Conservation (phyloP, 805 yeast genomes). For the Tetrapisispora pingtungensis region DNA sequence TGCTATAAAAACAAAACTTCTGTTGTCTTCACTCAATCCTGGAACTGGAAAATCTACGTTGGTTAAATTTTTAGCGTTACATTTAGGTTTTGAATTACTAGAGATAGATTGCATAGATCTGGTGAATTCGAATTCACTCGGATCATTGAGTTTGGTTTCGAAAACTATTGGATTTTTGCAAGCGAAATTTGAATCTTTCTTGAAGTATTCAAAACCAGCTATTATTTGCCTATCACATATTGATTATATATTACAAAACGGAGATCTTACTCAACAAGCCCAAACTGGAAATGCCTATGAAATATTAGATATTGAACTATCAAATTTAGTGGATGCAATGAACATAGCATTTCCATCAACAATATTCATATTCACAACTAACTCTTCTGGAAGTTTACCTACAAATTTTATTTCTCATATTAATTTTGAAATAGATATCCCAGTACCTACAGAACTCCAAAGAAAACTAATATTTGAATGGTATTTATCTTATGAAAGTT, state of each 20-base stretch:
- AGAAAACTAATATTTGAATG: conserved; percentile 52
- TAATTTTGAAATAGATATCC: conserved; percentile 66
- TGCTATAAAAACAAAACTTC: conserved; percentile 41
- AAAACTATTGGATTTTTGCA: conserved; percentile 69
- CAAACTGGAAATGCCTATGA: conserved; percentile 26
- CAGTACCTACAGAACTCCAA: conserved; percentile 73
- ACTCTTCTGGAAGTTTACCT: conserved; percentile 59
- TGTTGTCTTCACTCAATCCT: conserved; percentile 58
- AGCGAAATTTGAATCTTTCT: conserved; percentile 63
- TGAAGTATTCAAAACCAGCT: conserved; percentile 35
- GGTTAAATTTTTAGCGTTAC: conserved; percentile 43
- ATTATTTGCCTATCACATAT: conserved; percentile 60
- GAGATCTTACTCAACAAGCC: conserved; percentile 47
- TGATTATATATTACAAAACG: conserved; percentile 60
- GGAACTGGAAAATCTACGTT: conserved; percentile 73
- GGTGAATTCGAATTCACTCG: conserved; percentile 26
- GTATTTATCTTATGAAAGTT: conserved; percentile 31
- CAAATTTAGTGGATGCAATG: conserved; percentile 47
- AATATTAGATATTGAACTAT: conserved; percentile 39
- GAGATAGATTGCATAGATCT: conserved; percentile 57
- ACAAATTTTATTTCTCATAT: conserved; percentile 55
- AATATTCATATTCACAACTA: conserved; percentile 55
- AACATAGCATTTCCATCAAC: conserved; percentile 29
- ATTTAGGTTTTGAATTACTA: conserved; percentile 55
- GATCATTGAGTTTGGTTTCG: conserved; percentile 51